These are phyloP conservation scores for Amanita rubescens DNA, from an alignment of 768 basidiomycete species.

Conservation along the genomic window DNA sequence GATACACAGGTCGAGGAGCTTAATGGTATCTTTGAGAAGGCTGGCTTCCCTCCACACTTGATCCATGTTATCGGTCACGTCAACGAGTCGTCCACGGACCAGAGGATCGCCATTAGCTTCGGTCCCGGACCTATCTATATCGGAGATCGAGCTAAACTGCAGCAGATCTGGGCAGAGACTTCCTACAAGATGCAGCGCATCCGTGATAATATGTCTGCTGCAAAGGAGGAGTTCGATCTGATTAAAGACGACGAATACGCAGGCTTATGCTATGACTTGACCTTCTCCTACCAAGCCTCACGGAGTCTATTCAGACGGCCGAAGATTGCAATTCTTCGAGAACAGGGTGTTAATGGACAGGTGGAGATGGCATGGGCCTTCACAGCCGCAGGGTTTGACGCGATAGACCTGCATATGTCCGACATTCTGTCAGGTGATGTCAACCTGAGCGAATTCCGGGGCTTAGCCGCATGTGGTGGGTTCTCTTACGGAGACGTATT, in stretches of 20 bases:
- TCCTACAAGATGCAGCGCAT: constrained; percentile 87
- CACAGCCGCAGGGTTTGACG: constrained; percentile 87
- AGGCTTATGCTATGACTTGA: constrained; percentile 76
- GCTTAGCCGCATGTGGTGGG: constrained; percentile 93
- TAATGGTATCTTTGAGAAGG: constrained; percentile 48
- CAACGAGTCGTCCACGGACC: constrained; percentile 43
- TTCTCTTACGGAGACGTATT: constrained; percentile 99
- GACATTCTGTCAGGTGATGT: constrained; percentile 76
- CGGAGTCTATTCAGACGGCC: constrained; percentile 51
- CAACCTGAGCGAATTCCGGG: constrained; percentile 64
- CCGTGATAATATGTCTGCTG: constrained; percentile 74
- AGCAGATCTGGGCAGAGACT: constrained; percentile 90
- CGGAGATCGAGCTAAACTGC: constrained; percentile 61
- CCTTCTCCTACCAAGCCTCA: constrained; percentile 38
- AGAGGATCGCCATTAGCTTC: constrained; percentile 57
- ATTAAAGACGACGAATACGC: constrained; percentile 49
- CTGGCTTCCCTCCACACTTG: constrained; percentile 72
- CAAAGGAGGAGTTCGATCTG: constrained; percentile 75
- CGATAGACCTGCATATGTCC: constrained; percentile 97
- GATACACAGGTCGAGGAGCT: constrained; percentile 48
- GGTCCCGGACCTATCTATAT: constrained; percentile 47
- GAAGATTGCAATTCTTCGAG: constrained; percentile 89
- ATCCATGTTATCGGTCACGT: constrained; percentile 77
- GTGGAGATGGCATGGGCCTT: constrained; percentile 99
- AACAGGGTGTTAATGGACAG: constrained; percentile 98